Evolutionary conservation across 441 rosid species (phyloP).

Genomic region (Euphorbia schlechtendalii): DNA sequence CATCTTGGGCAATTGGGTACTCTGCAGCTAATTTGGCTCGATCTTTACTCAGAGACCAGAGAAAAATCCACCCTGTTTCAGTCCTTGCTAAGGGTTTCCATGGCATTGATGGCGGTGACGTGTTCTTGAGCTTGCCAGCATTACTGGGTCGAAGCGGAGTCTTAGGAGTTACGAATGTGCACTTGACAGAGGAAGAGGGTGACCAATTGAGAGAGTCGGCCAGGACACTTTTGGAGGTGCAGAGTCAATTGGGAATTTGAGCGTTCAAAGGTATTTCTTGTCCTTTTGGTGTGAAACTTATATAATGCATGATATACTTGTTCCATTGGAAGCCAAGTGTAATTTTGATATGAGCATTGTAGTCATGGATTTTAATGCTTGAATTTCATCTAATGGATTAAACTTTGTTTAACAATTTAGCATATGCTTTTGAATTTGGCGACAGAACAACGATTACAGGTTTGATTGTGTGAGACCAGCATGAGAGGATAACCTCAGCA

Average conservation of each 20-base stretch:
- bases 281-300: too few relatives aligned
- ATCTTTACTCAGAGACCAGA: slow-evolving; percentile 64
- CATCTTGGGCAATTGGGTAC: slow-evolving; percentile 95
- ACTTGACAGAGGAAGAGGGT: slow-evolving; percentile 59
- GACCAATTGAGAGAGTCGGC: slow-evolving; percentile 55
- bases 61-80: slow-evolving; percentile 79
- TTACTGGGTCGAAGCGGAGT: slow-evolving; percentile 70
- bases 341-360: too few relatives aligned
- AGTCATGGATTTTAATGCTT: too few relatives aligned
- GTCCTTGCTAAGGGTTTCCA: slow-evolving; percentile 78
- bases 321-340: too few relatives aligned
- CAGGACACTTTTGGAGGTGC: slow-evolving; percentile 53
- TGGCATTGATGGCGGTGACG: slow-evolving; percentile 59
- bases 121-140: slow-evolving; percentile 84
- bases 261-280: too few relatives aligned
- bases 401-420: too few relatives aligned
- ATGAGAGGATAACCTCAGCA: too few relatives aligned
- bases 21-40: slow-evolving; percentile 76
- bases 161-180: slow-evolving; percentile 67
- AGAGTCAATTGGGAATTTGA: slow-evolving; percentile 42
- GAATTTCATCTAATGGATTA: too few relatives aligned
- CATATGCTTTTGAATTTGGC: too few relatives aligned
- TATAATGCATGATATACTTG: too few relatives aligned
- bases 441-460: too few relatives aligned
- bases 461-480: too few relatives aligned